Evolutionary conservation across 495 filamentous ascomycete species (phyloP).

Genomic region (Tuber magnatum): DNA sequence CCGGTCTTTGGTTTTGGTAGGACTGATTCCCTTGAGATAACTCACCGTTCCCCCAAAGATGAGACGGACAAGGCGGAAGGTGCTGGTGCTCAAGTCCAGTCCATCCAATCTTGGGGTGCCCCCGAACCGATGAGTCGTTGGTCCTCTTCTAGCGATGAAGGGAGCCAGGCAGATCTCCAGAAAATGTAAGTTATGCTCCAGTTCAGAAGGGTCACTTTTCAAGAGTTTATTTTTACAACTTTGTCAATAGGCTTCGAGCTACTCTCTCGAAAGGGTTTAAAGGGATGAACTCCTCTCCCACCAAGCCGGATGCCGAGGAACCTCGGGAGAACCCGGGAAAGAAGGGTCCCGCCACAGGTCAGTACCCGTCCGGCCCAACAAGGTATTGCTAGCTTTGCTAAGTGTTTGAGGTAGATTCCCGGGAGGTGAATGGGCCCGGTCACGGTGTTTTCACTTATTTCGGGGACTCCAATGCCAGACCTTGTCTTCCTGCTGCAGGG

Average conservation of each 20-base stretch:
- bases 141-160: not conserved
- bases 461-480: not conserved
- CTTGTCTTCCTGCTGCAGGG: slow-evolving; percentile 16
- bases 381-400: not conserved
- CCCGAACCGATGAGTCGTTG: not conserved
- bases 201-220: not conserved
- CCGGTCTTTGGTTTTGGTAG: not conserved
- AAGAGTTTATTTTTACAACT: not conserved
- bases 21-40: not conserved
- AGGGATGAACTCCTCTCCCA: not conserved
- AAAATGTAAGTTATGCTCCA: not conserved
- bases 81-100: not conserved
- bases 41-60: not conserved
- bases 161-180: not conserved
- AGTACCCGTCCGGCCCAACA: not conserved
- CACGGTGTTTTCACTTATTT: slow-evolving; percentile 22
- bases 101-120: not conserved
- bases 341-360: not conserved
- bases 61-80: not conserved
- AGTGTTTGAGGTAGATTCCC: not conserved
- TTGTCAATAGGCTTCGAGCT: not conserved
- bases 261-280: not conserved
- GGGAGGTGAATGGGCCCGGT: not conserved
- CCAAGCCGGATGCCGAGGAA: not conserved
- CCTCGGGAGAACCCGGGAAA: not conserved